Base-by-base conservation (phyloP, 768 basidiomycete genomes). In the Hericium coralloides region DNA sequence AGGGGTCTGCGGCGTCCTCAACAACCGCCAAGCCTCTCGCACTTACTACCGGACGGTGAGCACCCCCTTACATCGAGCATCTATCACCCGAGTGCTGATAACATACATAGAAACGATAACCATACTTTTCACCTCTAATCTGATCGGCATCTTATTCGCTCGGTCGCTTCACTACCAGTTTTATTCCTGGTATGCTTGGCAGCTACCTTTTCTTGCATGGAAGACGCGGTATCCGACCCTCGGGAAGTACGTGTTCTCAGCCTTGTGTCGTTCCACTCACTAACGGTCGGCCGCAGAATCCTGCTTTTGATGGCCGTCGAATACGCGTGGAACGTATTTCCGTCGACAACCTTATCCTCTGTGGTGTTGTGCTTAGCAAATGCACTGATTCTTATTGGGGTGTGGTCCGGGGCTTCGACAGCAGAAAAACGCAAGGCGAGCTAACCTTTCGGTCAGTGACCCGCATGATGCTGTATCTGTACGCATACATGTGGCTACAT, bases 101-200 rank as follows among this genome's bases (percentile, higher is more conserved):
- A 51, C n/a, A 55, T 26, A 48, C 39, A 22, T 65, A 95, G 95
- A 89, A 64, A 77, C 88, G 52, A 79, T 84, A 18, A 89, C 88
- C 1, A 77, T 93, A 22, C 76, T 98, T 5, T 92, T 92, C 74
- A 95, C 92, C 1, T 89, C 89, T 15, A 98, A 98, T 66, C 68
- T 98, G 39, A 85, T 97, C 53, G 97, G 97, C 17, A 87, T 98
- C 38, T 60, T 90, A 7, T 97, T 91, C 68, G 92, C 97, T 20
- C 83, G 97, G 18, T 98, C 95, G 10, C 73, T 99, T 47, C 97
- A 99, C 68, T 98, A 98, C 68, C 97, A 99, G 63, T 99, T 99
- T 71, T 97, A 97, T 69, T 85, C 90, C 5, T 99, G 97, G 97
- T 98, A 98, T 68, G 91, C 87, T 10, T 87, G 90, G 56, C 92